These are phyloP conservation scores for Fraxinus pennsylvanica DNA, from an alignment of 257 asterid species.

Conservation along the genomic window DNA sequence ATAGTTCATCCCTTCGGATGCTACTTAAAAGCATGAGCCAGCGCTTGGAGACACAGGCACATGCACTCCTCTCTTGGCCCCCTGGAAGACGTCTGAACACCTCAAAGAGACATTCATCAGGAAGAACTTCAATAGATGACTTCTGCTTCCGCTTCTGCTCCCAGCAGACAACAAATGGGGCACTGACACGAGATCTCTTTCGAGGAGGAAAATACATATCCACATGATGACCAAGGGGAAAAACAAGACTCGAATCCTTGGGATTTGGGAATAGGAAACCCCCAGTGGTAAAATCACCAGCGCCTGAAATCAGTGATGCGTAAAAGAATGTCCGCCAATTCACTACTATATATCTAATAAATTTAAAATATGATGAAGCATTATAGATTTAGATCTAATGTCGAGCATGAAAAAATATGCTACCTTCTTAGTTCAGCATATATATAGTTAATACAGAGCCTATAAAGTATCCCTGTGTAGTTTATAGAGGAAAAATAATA, in stretches of 20 bases:
- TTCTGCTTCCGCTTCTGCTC: conserved; percentile 31
- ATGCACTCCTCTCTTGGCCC: conserved; percentile 68
- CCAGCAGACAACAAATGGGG: conserved; percentile 35
- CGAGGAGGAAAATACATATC: conserved; percentile 44
- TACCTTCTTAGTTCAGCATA: background rate
- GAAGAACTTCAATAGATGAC: conserved; percentile 81
- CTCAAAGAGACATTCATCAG: conserved; percentile 97
- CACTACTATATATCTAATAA: background rate
- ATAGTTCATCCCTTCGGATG: conserved; percentile 62
- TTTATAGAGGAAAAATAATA: background rate
- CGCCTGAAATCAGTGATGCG: conserved; percentile 33
- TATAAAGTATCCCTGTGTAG: background rate
- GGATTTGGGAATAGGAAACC: conserved; percentile 35
- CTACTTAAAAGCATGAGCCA: conserved; percentile 91
- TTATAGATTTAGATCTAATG: background rate
- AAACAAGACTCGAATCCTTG: conserved; percentile 39
- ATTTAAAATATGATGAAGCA: background rate
- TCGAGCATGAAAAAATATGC: background rate
- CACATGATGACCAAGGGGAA: conserved; percentile 36
- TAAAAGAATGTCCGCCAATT: conserved; percentile 20
- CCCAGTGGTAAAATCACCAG: conserved; percentile 33
- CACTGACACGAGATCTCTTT: conserved; percentile 50
- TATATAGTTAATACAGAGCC: background rate
- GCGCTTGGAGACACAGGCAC: conserved; percentile 84
- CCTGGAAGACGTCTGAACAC: conserved; percentile 71